Base-by-base conservation (phyloP, 1,139 yeast species). In the Zygosaccharomyces sapae region DNA sequence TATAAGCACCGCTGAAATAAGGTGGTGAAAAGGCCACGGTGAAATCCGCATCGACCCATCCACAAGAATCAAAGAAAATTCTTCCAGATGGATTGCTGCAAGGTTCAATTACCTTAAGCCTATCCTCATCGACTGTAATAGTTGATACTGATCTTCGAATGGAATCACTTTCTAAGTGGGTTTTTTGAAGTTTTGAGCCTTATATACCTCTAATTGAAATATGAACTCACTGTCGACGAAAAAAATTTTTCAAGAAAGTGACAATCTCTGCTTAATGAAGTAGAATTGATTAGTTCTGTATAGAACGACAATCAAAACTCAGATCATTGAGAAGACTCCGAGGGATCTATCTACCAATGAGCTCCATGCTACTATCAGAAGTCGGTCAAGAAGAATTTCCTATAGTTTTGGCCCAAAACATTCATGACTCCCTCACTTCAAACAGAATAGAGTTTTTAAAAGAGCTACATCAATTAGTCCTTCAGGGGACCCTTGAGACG, bases 121-220 rank as follows among this genome's bases (percentile, higher is more conserved):
- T 65, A 64, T 78, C 83, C 63, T 79, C 83, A 77, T 76, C 69
- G 83, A 76, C 80, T 79, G 83, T 70, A 72, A 75, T 79, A 79
- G 83, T 79, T 79, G 83, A 76, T 75, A 35, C 57, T 65, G 56
- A 72, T 68, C 8, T 31, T n/a, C 1, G 20, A 9, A 19, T n/a
- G 10, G 16, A 27, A 20, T 38, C 12, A 8, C 10, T 20, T 20
- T 4, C 5, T 27, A n/a, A n/a, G n/a, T n/a, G n/a, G 9, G 30
- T 27, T 27, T 27, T 27, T 8, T 4, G n/a, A 8, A 27, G 31
- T 22, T 27, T 9, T 25, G 34, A 13, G 8, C 35, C 13, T 38
- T 19, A 29, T 27, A 27, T 27, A 27, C 2, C 30, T 27, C 30
- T 27, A 9, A 12, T 4, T 5, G 10, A 7, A 27, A 27, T 5